Evolutionary conservation across 305 asterid species (phyloP).

Genomic region (Fraxinus baroniana): DNA sequence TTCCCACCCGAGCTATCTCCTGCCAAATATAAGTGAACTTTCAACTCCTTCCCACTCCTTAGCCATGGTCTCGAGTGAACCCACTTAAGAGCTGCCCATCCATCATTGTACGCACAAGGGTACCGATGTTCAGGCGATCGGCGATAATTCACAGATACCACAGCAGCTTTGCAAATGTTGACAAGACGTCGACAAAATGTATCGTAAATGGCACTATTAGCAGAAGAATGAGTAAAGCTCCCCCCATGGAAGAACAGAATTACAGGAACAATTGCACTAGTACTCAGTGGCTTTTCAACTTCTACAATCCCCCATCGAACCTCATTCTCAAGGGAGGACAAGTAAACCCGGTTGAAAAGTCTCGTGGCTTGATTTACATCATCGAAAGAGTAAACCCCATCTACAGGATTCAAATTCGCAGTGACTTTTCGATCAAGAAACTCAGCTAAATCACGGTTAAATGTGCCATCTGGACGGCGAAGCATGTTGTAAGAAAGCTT

Average conservation of each 20-base stretch:
- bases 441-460: constrained; percentile 55
- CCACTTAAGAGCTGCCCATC: constrained; percentile 64
- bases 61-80: constrained; percentile 54
- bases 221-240: constrained; percentile 66
- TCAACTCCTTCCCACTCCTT: constrained; percentile 46
- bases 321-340: constrained; percentile 33
- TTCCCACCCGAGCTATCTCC: constrained; percentile 72
- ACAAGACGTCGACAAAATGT: constrained; percentile 61
- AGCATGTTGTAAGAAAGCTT: constrained; percentile 59
- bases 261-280: constrained; percentile 50
- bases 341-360: constrained; percentile 45
- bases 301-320: constrained; percentile 45
- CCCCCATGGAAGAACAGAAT: constrained; percentile 66
- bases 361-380: constrained; percentile 46
- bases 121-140: constrained; percentile 63
- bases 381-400: constrained; percentile 62
- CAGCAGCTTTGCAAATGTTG: constrained; percentile 48
- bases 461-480: constrained; percentile 59
- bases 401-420: constrained; percentile 43
- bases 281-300: constrained; percentile 51
- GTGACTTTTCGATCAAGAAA: constrained; percentile 61
- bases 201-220: constrained; percentile 64
- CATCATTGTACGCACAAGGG: constrained; percentile 68
- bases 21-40: constrained; percentile 50
- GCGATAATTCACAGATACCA: constrained; percentile 60